phyloP scores from a whole-genome alignment of 495 filamentous ascomycete genomes.

The Platismatia glauca region DNA sequence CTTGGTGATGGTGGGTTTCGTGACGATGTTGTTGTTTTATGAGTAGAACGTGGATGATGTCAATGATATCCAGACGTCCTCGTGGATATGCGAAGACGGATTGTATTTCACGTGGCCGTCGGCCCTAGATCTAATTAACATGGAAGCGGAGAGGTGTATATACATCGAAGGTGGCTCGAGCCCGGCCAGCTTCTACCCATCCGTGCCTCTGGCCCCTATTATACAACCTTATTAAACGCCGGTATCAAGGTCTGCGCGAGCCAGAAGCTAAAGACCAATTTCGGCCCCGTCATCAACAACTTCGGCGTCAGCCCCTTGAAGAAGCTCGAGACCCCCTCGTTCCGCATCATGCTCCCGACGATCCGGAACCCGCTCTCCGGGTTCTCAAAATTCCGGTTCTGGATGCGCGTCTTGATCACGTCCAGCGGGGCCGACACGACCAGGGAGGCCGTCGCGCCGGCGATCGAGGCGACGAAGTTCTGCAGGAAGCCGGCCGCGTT shows the following conservation, averaged over 20 bases:
- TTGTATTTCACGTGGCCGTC: neutral
- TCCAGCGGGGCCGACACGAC: constrained; percentile 92
- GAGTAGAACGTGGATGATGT: neutral
- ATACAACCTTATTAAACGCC: constrained; percentile 54
- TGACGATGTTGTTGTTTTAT: neutral
- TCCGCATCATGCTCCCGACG: constrained; percentile 76
- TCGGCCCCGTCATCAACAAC: constrained; percentile 96
- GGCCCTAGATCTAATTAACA: constrained; percentile 6
- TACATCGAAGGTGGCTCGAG: neutral
- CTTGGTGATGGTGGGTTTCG: neutral
- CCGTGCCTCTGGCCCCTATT: neutral
- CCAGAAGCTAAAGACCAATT: constrained; percentile 99
- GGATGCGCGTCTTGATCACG: constrained; percentile 98
- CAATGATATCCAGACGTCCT: neutral
- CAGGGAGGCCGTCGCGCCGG: constrained; percentile 83
- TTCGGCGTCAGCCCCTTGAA: constrained; percentile 98
- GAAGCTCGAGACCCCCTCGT: constrained; percentile 78
- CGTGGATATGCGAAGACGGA: neutral
- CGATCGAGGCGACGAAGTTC: constrained; percentile 95
- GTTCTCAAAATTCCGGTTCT: constrained; percentile 98
- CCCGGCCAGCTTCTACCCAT: neutral
- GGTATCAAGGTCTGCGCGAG: constrained; percentile 89
- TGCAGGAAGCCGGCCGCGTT: constrained; percentile 89
- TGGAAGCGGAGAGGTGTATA: constrained; percentile 11
- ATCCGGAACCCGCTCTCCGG: constrained; percentile 90